Conservation (phyloP, 495 filamentous ascomycete genomes). For the Cryomyces minteri region DNA sequence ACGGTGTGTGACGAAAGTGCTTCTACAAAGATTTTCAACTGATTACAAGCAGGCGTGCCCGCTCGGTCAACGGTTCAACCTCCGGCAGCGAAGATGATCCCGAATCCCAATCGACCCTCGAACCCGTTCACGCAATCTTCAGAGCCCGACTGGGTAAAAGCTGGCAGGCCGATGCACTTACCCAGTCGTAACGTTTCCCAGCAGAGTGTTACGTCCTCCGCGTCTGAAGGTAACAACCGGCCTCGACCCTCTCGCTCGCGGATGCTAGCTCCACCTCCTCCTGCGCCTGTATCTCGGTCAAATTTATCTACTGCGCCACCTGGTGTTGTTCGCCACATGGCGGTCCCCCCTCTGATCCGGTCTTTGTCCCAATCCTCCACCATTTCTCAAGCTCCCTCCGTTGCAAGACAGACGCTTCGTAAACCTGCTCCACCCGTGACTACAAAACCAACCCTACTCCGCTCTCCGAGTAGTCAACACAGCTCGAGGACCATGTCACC, state of each 20-base stretch:
- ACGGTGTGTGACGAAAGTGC: slow-evolving; percentile 27
- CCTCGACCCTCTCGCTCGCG: background rate
- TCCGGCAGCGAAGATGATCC: slow-evolving; percentile 36
- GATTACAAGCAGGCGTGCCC: slow-evolving; percentile 36
- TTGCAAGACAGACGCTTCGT: slow-evolving; percentile 8
- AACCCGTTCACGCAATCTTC: slow-evolving; percentile 62
- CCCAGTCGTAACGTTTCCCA: slow-evolving; percentile 3
- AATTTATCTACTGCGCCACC: background rate
- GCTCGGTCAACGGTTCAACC: slow-evolving; percentile 53
- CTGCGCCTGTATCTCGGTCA: background rate
- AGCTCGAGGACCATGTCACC: background rate
- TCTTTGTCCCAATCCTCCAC: slow-evolving; percentile 2
- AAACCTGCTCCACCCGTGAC: slow-evolving; percentile 25
- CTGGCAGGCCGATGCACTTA: slow-evolving; percentile 11
- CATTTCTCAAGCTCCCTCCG: background rate
- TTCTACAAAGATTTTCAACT: background rate
- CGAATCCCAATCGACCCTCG: slow-evolving; percentile 53
- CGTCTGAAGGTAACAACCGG: background rate
- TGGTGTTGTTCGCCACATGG: background rate
- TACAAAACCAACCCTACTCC: slow-evolving; percentile 21
- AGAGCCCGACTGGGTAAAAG: slow-evolving; percentile 63
- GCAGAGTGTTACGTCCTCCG: background rate
- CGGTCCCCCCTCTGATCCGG: slow-evolving; percentile 3
- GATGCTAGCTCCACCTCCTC: background rate
- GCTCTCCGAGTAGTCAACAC: slow-evolving; percentile 2